These are phyloP conservation scores for Fusarium xyrophilum DNA, from an alignment of 2,329 filamentous ascomycete species.

Conservation along the genomic window DNA sequence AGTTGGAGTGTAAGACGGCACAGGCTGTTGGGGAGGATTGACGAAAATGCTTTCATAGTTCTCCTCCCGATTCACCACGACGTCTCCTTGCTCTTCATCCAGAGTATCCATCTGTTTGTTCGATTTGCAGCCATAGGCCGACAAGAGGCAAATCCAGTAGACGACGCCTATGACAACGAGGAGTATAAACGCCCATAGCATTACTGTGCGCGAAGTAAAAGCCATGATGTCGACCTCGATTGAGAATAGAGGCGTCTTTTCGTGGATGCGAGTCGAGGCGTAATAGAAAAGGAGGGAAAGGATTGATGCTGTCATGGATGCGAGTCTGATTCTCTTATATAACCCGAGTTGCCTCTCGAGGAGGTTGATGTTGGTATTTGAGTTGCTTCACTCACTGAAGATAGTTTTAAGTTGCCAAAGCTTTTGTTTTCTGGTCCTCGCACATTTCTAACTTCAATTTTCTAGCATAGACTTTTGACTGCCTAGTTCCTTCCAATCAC, in stretches of 20 bases:
- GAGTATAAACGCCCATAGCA: background rate
- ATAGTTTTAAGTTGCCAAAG: background rate
- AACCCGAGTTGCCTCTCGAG: background rate
- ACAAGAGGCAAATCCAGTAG: background rate
- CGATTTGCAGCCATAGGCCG: background rate
- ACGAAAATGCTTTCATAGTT: background rate
- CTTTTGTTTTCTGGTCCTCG: background rate
- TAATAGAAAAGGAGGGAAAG: background rate
- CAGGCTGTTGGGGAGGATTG: background rate
- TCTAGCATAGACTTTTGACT: background rate
- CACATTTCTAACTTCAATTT: background rate
- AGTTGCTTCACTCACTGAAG: background rate
- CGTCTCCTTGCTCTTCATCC: background rate
- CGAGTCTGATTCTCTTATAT: background rate
- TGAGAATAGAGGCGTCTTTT: background rate
- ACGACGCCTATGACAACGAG: background rate
- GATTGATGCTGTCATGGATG: background rate
- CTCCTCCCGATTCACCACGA: background rate
- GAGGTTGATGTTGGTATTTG: background rate
- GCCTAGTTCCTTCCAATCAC: background rate
- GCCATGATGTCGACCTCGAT: background rate
- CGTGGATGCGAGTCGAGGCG: background rate
- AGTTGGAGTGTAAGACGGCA: background rate
- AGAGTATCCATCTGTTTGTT: background rate
- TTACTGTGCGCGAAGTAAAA: rapidly evolving